These are phyloP conservation scores for Coniochaeta hoffmannii DNA, from an alignment of 2,329 filamentous ascomycete species.

Conservation along the genomic window DNA sequence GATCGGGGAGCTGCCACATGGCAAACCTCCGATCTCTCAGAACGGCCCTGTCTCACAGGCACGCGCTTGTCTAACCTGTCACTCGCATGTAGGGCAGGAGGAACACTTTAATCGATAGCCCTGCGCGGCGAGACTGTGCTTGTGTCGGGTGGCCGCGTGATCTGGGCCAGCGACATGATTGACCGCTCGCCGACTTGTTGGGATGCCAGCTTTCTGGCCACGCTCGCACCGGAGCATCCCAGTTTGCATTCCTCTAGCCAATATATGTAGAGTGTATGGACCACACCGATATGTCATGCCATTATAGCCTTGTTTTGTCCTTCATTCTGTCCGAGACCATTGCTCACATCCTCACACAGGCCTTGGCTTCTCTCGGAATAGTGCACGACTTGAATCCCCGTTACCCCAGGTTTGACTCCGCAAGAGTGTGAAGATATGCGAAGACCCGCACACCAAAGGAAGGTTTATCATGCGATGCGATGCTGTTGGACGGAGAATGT, in stretches of 20 bases:
- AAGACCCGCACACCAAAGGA: background rate
- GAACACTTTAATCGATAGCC: too few relatives aligned
- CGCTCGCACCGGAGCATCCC: background rate
- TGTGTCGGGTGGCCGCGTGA: background rate
- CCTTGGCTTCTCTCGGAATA: background rate
- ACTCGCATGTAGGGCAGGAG: too few relatives aligned
- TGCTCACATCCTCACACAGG: too few relatives aligned
- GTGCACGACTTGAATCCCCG: background rate
- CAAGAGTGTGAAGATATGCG: background rate
- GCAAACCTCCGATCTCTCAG: background rate
- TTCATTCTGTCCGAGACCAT: background rate
- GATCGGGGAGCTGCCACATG: background rate
- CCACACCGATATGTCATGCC: background rate
- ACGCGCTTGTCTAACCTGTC: background rate
- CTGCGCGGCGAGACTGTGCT: background rate
- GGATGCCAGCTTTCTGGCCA: background rate
- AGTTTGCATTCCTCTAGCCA: background rate
- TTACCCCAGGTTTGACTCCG: background rate
- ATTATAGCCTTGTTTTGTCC: background rate
- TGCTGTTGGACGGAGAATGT: background rate
- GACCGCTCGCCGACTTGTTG: background rate
- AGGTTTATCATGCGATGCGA: background rate
- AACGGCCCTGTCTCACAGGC: background rate
- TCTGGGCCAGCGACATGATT: background rate
- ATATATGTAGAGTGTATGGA: background rate